These are phyloP conservation scores for Ambrosia hybrid DNA, from an alignment of 140 eudicot genomes.

Conservation along the genomic window DNA sequence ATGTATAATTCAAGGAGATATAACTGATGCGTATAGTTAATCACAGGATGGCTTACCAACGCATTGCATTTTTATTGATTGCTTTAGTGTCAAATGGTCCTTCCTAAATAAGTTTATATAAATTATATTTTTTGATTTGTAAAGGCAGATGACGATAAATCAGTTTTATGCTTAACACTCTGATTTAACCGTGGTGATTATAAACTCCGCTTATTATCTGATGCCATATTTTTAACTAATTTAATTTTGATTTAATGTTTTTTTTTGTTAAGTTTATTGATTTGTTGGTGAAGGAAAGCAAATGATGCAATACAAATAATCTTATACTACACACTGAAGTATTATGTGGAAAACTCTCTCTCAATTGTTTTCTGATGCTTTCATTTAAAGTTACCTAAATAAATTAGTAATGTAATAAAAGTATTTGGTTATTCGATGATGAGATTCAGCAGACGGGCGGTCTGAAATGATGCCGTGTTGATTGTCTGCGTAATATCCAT, in stretches of 20 bases:
- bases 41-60: conserved; percentile 81
- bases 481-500: conserved; percentile 72
- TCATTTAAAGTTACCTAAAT: not conserved
- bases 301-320: conserved; percentile 44
- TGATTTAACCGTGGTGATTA: conserved; percentile 56
- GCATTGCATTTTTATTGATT: conserved; percentile 56
- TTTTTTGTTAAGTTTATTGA: too few relatives aligned
- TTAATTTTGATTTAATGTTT: too few relatives aligned
- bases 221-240: conserved; percentile 33
- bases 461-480: conserved; percentile 97
- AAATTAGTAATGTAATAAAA: not conserved
- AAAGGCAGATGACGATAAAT: conserved; percentile 48
- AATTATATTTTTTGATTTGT: conserved; percentile 18
- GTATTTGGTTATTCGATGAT: conserved; percentile 38
- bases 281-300: conserved; percentile 28
- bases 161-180: conserved; percentile 75
- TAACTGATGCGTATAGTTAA: conserved; percentile 68
- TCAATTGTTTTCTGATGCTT: conserved; percentile 71
- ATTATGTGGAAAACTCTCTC: conserved; percentile 48
- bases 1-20: conserved; percentile 50
- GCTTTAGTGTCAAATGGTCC: conserved; percentile 89
- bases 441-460: conserved; percentile 99
- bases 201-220: conserved; percentile 84
- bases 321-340: conserved; percentile 65
- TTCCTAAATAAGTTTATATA: conserved; percentile 27